phyloP scores from a whole-genome alignment of 2,329 filamentous ascomycete species.

The Akanthomyces dipterigenus region DNA sequence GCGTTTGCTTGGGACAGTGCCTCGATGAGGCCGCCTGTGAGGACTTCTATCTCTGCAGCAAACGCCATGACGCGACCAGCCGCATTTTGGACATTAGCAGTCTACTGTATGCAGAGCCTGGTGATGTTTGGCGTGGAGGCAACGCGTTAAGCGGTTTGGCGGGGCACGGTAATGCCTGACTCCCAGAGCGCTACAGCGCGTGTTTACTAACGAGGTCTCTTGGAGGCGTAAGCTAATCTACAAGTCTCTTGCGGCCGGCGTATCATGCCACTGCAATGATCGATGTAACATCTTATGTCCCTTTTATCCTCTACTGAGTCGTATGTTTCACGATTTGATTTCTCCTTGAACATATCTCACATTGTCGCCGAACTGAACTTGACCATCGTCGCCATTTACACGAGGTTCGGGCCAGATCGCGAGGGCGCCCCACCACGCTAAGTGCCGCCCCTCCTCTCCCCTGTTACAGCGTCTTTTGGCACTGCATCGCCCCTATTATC shows the following conservation, averaged over 20 bases:
- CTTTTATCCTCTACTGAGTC: too few species aligned
- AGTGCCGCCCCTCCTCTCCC: not conserved
- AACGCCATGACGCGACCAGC: conserved; percentile 55
- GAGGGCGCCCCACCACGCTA: not conserved
- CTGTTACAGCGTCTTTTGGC: not conserved
- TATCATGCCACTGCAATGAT: too few species aligned
- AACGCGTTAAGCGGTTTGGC: conserved; percentile 9
- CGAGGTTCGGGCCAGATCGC: not conserved
- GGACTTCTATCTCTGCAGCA: conserved; percentile 53
- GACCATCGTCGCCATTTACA: not conserved
- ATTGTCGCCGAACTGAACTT: not conserved
- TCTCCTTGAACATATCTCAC: not conserved
- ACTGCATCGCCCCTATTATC: conserved; percentile 9
- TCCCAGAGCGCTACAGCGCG: not conserved
- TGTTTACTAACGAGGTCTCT: not conserved
- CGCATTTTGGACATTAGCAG: not conserved
- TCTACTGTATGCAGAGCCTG: not conserved
- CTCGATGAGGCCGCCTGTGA: conserved; percentile 66
- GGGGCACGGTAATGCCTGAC: not conserved
- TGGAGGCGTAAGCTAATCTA: not conserved
- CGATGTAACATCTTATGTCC: too few species aligned
- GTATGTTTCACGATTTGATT: too few species aligned
- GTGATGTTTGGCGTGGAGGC: not conserved
- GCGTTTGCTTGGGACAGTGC: conserved; percentile 50
- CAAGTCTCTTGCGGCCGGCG: not conserved